A percentile compares a stretch with the other conserved stretches of the same genome.
Conservation (phyloP, 2,329 filamentous ascomycete genomes). For the Dothiorella sarmentorum region DNA sequence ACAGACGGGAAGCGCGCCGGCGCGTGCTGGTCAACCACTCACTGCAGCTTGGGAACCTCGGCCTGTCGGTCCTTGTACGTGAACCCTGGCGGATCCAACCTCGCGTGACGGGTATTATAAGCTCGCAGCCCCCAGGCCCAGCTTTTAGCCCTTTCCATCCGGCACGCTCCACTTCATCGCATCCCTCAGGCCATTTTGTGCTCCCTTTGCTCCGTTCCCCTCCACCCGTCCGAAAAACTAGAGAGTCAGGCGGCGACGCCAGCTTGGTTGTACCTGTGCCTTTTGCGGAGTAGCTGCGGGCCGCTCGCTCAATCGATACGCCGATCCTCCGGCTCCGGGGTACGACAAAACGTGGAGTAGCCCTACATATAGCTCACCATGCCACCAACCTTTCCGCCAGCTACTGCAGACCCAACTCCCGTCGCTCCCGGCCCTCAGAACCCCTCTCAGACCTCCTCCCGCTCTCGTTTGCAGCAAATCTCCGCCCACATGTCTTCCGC, state of each 20-base stretch:
- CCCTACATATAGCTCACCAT: constrained; percentile 17
- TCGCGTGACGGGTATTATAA: constrained; percentile 13
- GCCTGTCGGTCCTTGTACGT: neutral
- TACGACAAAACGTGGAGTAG: constrained; percentile 11
- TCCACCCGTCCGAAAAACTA: neutral
- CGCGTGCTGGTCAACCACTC: neutral
- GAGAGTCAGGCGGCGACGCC: neutral
- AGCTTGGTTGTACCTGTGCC: neutral
- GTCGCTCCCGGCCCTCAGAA: neutral
- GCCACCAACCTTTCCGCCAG: constrained; percentile 21
- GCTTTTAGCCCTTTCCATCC: neutral
- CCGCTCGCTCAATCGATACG: constrained; percentile 15
- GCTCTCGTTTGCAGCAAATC: constrained; percentile 53
- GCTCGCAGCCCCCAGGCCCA: neutral
- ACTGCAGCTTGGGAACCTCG: neutral
- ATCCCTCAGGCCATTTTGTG: constrained; percentile 1
- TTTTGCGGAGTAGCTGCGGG: constrained; percentile 8
- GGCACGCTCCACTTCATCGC: neutral
- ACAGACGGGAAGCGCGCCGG: neutral
- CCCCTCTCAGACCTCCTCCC: neutral
- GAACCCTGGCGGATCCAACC: constrained; percentile 4
- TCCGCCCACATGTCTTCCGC: constrained; percentile 67
- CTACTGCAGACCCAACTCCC: constrained; percentile 4
- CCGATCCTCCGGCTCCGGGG: constrained; percentile 8
- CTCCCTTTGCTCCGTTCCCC: constrained; percentile 10